These are phyloP conservation scores for Barbarea vulgaris DNA, from an alignment of 345 rosid species.

Conservation along the genomic window DNA sequence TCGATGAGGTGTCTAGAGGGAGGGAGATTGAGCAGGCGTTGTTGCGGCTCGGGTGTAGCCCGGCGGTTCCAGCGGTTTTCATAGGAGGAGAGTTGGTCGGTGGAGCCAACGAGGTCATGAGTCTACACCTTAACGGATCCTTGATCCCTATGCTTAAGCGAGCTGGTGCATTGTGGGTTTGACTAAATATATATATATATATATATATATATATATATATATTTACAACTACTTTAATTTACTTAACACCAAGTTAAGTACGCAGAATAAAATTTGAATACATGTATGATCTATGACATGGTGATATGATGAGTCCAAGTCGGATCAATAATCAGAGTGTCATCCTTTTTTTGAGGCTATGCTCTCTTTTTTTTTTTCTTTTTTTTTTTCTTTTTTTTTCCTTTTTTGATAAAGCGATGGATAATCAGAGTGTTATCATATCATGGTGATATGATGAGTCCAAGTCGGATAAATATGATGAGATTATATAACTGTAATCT, in stretches of 20 bases:
- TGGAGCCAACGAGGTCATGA: constrained; percentile 85
- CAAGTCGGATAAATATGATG: no score
- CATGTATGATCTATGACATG: constrained; percentile 28
- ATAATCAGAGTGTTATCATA: no score
- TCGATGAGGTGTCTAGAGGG: constrained; percentile 68
- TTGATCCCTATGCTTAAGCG: constrained; percentile 75
- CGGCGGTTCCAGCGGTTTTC: constrained; percentile 72
- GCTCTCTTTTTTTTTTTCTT: no score
- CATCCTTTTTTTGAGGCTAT: background rate
- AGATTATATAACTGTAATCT: background rate
- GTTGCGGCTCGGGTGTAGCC: constrained; percentile 66
- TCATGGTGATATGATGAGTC: no score
- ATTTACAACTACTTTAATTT: background rate
- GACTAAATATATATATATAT: no score
- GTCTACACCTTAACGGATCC: constrained; percentile 76
- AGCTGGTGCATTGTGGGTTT: constrained; percentile 91
- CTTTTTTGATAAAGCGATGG: no score
- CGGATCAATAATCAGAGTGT: constrained; percentile 7
- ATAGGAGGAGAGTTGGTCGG: constrained; percentile 85
- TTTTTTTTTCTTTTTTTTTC: no score
- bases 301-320: constrained; percentile 30
- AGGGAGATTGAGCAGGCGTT: constrained; percentile 80
- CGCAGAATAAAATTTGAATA: constrained; percentile 23
- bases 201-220: no score
- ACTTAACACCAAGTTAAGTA: constrained; percentile 37